Conservation (phyloP, 306 rosid genomes). For the Casuarina cunninghamiana region DNA sequence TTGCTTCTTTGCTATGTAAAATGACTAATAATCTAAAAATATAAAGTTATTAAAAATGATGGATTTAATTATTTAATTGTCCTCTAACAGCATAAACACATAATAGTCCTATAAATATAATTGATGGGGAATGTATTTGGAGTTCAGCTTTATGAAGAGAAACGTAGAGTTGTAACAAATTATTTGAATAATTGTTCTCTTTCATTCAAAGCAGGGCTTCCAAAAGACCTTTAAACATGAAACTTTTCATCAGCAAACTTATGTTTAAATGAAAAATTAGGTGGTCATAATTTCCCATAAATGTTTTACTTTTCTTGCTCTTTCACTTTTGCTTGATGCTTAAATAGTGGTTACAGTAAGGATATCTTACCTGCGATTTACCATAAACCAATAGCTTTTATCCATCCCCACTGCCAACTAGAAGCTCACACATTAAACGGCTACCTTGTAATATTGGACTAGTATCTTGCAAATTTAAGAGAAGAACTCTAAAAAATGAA, state of each 20-base stretch:
- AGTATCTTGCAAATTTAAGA: background rate
- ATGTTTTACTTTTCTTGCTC: background rate
- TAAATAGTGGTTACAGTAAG: background rate
- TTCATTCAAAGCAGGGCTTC: background rate
- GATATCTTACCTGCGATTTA: background rate
- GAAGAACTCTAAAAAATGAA: background rate
- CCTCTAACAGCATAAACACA: too few relatives aligned
- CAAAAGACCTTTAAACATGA: background rate
- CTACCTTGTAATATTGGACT: background rate
- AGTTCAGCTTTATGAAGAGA: too few relatives aligned
- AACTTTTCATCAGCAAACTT: background rate
- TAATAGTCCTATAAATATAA: too few relatives aligned
- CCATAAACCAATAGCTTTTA: background rate
- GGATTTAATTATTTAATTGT: too few relatives aligned
- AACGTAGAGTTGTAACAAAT: too few relatives aligned
- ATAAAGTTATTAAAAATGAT: too few relatives aligned
- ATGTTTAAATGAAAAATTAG: background rate
- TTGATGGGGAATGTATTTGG: too few relatives aligned
- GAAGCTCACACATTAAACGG: background rate
- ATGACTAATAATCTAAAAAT: too few relatives aligned
- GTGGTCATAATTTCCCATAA: background rate
- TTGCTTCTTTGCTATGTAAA: too few relatives aligned
- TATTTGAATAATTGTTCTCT: too few relatives aligned
- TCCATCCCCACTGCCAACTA: background rate
- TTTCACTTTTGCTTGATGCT: background rate